Evolutionary conservation across 140 eudicot genomes (phyloP), one percentile per base, ranked within the genome.

Genomic region (Stevia rebaudiana): DNA sequence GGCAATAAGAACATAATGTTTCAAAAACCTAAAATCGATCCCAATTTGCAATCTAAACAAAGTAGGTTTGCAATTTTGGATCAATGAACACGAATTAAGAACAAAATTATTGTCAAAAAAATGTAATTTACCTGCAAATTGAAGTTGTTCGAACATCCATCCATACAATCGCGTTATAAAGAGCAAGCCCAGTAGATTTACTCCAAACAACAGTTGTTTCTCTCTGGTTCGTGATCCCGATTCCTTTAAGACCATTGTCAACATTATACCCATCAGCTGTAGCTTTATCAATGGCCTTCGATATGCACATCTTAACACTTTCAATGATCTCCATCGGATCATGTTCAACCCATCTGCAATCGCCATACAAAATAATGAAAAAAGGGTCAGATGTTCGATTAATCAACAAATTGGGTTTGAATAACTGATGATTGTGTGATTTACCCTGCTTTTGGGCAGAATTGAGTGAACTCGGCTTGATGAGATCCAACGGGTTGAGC

Each of bases 181-280:
- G 94, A 65, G 99, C 86, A 15, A 18, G 8, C 2, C 99, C 99
- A 23, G 88, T 83, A 13, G 97, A 85, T 78, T 81, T 92, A 67
- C 99, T 92, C 99, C 99, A 92, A 70, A 92, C 82, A 11, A 92
- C 89, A 46, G 90, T 83, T 0, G 99, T 92, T 67, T 92, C 99
- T 56, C 99, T 88, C 73, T 92, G 99, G 78, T 92, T 92, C 30
- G 99, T 88, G 18, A 92, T 66, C 10, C 99, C 99, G 67, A 92
- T 78, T 5, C 85, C 97, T 23, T 80, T 92, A 59, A 88, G 71
- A 33, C 99, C 97, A 15, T 69, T 56, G 40, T 92, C 88, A 10
- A 92, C 88, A 67, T 81, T 85, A 58, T 81, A 75, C 6, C 97
- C 99, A 40, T 77, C 87, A 28, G 83, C 86, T 1, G 86, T 81